Evolutionary conservation across 2,329 filamentous ascomycete genomes (phyloP).

Genomic region (Pyrenophora seminiperda): DNA sequence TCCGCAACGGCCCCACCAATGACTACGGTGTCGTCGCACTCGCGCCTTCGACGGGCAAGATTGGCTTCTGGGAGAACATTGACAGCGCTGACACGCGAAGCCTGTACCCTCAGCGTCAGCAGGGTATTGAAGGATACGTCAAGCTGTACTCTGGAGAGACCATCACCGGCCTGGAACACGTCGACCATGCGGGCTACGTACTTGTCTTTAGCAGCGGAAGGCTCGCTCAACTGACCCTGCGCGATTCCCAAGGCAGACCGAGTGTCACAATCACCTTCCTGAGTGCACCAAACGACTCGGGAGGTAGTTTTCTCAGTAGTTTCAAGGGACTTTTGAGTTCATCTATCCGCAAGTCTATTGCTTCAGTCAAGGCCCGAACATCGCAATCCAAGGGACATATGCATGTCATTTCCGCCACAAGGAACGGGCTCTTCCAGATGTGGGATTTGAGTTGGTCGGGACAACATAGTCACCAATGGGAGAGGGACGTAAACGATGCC

Average conservation of each 20-base stretch:
- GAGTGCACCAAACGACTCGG: constrained; percentile 58
- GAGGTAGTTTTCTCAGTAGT: constrained; percentile 81
- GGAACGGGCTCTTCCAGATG: constrained; percentile 75
- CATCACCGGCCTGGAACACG: constrained; percentile 77
- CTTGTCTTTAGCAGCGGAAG: constrained; percentile 84
- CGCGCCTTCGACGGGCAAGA: constrained; percentile 79
- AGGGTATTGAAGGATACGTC: constrained; percentile 76
- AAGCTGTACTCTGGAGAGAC: constrained; percentile 79
- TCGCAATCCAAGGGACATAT: constrained; percentile 79
- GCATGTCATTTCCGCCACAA: constrained; percentile 79
- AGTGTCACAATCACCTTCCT: constrained; percentile 79
- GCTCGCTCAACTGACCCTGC: constrained; percentile 81
- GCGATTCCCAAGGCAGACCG: constrained; percentile 85
- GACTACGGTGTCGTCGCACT: constrained; percentile 87
- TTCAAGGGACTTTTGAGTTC: constrained; percentile 76
- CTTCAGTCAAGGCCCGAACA: constrained; percentile 75
- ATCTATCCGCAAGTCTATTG: constrained; percentile 75
- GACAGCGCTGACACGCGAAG: constrained; percentile 84
- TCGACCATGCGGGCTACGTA: constrained; percentile 86
- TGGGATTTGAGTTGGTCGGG: constrained; percentile 92
- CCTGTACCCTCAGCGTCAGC: constrained; percentile 79
- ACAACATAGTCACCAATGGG: constrained; percentile 74
- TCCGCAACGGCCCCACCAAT: constrained; percentile 75
- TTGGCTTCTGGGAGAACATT: constrained; percentile 95
- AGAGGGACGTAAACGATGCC: constrained; percentile 70